These are phyloP conservation scores for Samsoniella hepiali DNA, from an alignment of 2,329 filamentous ascomycete species.

Conservation along the genomic window DNA sequence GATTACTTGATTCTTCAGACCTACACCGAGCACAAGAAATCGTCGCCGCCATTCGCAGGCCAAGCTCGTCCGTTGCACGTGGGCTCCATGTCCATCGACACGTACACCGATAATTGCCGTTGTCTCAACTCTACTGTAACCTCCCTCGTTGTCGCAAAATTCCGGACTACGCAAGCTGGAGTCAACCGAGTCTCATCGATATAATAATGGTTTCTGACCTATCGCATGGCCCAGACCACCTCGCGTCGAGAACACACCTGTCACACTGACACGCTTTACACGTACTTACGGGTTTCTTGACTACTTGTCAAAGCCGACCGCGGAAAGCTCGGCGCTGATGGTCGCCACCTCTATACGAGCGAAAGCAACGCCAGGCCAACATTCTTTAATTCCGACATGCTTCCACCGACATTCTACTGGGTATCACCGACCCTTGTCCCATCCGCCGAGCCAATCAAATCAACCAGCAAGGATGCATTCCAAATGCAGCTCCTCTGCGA, in stretches of 20 bases:
- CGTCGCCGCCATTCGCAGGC: not conserved
- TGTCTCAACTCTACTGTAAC: not conserved
- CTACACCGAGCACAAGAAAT: not conserved
- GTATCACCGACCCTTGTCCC: not conserved
- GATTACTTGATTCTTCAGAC: not conserved
- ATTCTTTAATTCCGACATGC: not conserved
- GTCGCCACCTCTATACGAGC: not conserved
- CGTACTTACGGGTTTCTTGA: not conserved
- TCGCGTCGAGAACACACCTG: not conserved
- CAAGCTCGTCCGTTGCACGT: not conserved
- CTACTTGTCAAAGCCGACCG: not conserved
- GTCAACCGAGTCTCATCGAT: not conserved
- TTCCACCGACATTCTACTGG: not conserved
- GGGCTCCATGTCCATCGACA: not conserved
- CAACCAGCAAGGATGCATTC: not conserved
- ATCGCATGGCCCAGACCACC: not conserved
- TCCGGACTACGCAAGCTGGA: no score
- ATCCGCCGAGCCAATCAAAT: not conserved
- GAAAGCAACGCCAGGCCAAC: not conserved
- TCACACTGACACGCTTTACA: no score
- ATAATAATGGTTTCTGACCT: not conserved
- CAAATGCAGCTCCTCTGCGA: not conserved
- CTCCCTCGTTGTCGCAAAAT: not conserved
- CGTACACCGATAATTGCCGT: not conserved
- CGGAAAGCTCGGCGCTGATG: not conserved